Evolutionary conservation across 2,329 filamentous ascomycete genomes (phyloP).

Genomic region (Volutella citrinella): DNA sequence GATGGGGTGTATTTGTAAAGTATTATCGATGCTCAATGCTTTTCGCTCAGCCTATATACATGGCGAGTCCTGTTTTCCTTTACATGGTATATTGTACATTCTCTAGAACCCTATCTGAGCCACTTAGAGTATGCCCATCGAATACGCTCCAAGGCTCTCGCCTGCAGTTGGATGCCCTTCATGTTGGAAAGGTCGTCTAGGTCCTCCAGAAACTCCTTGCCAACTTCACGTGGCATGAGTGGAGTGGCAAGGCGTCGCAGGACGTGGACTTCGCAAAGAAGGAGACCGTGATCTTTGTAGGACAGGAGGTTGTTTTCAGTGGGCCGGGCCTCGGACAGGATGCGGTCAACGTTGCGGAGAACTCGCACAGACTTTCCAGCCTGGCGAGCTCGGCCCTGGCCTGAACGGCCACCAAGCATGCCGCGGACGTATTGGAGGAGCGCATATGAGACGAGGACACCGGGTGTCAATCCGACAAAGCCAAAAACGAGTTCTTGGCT

Average conservation of each 20-base stretch:
- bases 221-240: conserved; percentile 70
- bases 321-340: conserved; percentile 65
- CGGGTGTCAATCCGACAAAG: conserved; percentile 92
- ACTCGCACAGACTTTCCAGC: conserved; percentile 72
- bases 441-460: conserved; percentile 82
- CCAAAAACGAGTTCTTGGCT: conserved; percentile 97
- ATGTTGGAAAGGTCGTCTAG: conserved; percentile 82
- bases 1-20: too few species aligned
- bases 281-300: conserved; percentile 88
- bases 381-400: conserved; percentile 61
- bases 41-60: too few species aligned
- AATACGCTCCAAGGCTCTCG: conserved; percentile 76
- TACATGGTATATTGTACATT: conserved; percentile 14
- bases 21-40: too few species aligned
- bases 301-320: conserved; percentile 72
- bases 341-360: conserved; percentile 83
- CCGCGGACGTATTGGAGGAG: conserved; percentile 68
- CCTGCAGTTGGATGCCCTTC: conserved; percentile 73
- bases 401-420: conserved; percentile 67
- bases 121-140: conserved; percentile 87
- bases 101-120: conserved; percentile 43
- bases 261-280: conserved; percentile 87
- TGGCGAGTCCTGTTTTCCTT: conserved; percentile 11
- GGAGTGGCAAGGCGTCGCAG: conserved; percentile 60
- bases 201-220: conserved; percentile 85